Evolutionary conservation across 768 basidiomycete genomes (phyloP).

Genomic region (Guyanaporus albipodus): DNA sequence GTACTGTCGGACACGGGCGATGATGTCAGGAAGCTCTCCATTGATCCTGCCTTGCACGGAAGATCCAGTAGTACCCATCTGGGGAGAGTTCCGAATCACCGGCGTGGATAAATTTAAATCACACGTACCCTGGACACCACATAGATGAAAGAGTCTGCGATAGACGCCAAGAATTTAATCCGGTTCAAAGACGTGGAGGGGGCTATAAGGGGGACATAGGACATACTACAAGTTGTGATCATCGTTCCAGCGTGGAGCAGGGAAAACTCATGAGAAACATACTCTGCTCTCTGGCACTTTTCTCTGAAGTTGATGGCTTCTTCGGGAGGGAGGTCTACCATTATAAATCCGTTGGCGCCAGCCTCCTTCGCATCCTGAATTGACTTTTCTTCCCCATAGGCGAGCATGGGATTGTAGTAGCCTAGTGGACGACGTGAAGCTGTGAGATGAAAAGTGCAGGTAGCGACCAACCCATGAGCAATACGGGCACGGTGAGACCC

Average conservation of each 20-base stretch:
- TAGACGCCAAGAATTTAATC: conserved; percentile 85
- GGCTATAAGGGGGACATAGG: conserved; percentile 93
- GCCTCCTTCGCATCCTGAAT: conserved; percentile 86
- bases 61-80: conserved; percentile 99
- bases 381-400: conserved; percentile 93
- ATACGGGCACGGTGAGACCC: conserved; percentile 79
- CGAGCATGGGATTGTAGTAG: conserved; percentile 95
- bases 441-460: not conserved
- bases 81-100: conserved; percentile 13
- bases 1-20: conserved; percentile 75
- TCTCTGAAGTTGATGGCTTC: conserved; percentile 89
- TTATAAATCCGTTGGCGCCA: conserved; percentile 95
- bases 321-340: conserved; percentile 97
- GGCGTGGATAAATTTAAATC: not conserved
- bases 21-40: conserved; percentile 72
- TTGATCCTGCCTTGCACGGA: conserved; percentile 71
- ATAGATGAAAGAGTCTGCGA: conserved; percentile 97
- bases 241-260: not conserved
- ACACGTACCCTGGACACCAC: conserved; percentile 85
- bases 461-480: conserved; percentile 36
- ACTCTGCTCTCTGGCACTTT: conserved; percentile 81
- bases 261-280: conserved; percentile 29
- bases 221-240: conserved; percentile 53
- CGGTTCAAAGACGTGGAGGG: conserved; percentile 87
- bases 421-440: conserved; percentile 43